These are phyloP conservation scores for Saturnispora kantuleensis DNA, from an alignment of 805 yeast genomes.

Conservation along the genomic window DNA sequence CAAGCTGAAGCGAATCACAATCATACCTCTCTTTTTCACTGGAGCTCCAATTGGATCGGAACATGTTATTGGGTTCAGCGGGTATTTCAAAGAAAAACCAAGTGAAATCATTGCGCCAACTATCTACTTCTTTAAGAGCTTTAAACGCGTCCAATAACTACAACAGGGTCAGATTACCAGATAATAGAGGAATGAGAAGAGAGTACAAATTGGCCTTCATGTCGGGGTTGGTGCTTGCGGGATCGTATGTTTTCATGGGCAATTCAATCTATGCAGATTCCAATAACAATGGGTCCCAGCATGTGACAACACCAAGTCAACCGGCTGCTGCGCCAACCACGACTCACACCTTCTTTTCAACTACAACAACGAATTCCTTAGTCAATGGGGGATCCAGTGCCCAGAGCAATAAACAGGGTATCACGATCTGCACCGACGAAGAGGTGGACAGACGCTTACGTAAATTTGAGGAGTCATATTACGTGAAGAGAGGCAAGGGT, in stretches of 20 bases:
- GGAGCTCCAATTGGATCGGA: background rate
- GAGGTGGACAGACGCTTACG: slow-evolving; percentile 64
- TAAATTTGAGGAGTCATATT: slow-evolving; percentile 68
- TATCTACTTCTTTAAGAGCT: background rate
- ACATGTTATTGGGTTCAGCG: background rate
- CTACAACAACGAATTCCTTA: slow-evolving; percentile 29
- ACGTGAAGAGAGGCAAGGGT: slow-evolving; percentile 78
- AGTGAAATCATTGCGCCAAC: background rate
- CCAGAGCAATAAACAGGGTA: slow-evolving; percentile 39
- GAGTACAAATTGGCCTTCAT: slow-evolving; percentile 24
- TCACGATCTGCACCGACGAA: slow-evolving; percentile 50
- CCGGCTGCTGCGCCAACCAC: background rate
- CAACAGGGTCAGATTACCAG: background rate
- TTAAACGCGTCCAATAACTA: slow-evolving; percentile 8
- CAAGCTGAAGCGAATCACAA: too few relatives aligned
- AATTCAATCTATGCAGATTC: slow-evolving; percentile 25
- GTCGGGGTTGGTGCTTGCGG: slow-evolving; percentile 26
- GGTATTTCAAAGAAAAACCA: background rate
- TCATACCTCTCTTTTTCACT: too few relatives aligned
- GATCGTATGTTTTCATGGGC: slow-evolving; percentile 25
- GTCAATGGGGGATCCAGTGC: slow-evolving; percentile 31
- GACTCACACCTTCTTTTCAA: slow-evolving; percentile 23
- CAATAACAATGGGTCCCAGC: slow-evolving; percentile 5
- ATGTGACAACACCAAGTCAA: slow-evolving; percentile 1
- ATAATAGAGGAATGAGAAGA: slow-evolving; percentile 20